These are phyloP conservation scores for Hypoxylon trugodes DNA, from an alignment of 495 filamentous ascomycete species.

Conservation along the genomic window DNA sequence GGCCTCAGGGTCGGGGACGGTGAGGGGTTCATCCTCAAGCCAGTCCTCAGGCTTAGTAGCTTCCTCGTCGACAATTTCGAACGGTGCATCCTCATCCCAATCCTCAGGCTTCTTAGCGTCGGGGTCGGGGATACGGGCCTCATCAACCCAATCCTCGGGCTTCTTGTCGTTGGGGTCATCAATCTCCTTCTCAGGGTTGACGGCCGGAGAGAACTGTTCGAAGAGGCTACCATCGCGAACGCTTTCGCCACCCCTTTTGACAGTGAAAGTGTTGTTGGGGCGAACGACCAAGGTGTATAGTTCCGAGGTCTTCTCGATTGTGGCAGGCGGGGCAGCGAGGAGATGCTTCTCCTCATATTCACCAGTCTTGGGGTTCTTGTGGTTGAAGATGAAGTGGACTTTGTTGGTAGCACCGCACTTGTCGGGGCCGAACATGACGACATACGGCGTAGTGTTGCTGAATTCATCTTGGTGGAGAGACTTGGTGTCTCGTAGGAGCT, in stretches of 20 bases:
- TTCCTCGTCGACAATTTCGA: constrained; percentile 92
- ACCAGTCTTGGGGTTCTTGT: constrained; percentile 99
- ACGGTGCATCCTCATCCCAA: constrained; percentile 99
- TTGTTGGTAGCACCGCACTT: constrained; percentile 99
- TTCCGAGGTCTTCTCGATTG: constrained; percentile 87
- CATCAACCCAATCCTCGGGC: constrained; percentile 95
- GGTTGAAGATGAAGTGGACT: constrained; percentile 99
- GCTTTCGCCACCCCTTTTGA: constrained; percentile 86
- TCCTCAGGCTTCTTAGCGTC: constrained; percentile 96
- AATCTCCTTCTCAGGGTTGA: constrained; percentile 97
- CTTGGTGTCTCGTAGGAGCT: constrained; percentile 98
- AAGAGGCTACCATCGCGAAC: constrained; percentile 90
- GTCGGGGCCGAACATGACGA: constrained; percentile 99
- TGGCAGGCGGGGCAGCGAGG: constrained; percentile 80
- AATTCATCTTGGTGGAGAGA: constrained; percentile 97
- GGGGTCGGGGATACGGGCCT: constrained; percentile 87
- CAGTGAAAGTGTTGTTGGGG: constrained; percentile 92
- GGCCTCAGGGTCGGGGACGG: constrained; percentile 92
- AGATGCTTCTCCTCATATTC: constrained; percentile 99
- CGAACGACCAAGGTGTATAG: constrained; percentile 97
- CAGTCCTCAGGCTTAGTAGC: constrained; percentile 94
- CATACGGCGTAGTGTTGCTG: constrained; percentile 95
- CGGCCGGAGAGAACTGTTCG: constrained; percentile 90
- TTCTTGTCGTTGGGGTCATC: constrained; percentile 95
- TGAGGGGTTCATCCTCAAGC: constrained; percentile 89